Percentiles rank a stretch among this genome's conserved stretches.
Evolutionary conservation across 2,329 filamentous ascomycete species (phyloP).

Genomic region (Diaporthe sp.): DNA sequence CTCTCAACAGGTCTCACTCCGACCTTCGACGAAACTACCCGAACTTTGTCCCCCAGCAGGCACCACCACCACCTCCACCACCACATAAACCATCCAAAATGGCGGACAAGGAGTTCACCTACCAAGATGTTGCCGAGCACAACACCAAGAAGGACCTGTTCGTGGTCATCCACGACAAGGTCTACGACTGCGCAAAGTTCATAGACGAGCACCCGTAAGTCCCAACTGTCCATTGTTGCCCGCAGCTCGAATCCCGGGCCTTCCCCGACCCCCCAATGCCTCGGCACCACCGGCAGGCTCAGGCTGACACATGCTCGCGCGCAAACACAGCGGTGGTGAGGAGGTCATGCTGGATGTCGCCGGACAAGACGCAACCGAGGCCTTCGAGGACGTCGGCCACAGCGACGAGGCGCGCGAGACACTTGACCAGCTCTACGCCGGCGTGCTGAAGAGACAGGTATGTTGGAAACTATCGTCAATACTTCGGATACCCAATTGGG

Average conservation of each 20-base stretch:
- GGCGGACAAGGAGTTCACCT: conserved; percentile 70
- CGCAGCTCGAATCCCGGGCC: conserved; percentile 4
- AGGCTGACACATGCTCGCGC: conserved; percentile 41
- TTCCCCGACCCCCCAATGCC: neutral
- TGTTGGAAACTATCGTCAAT: conserved; percentile 43
- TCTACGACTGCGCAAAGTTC: conserved; percentile 91
- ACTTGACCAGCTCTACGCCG: conserved; percentile 80
- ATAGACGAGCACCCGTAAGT: conserved; percentile 95
- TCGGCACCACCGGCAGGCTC: conserved; percentile 10
- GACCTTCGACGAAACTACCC: neutral
- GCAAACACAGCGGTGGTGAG: conserved; percentile 83
- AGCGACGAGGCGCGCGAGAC: conserved; percentile 98
- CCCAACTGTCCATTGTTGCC: conserved; percentile 32
- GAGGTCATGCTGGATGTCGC: conserved; percentile 97
- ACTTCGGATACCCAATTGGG: neutral
- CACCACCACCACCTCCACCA: conserved; percentile 28
- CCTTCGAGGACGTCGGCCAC: conserved; percentile 99
- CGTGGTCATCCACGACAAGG: conserved; percentile 93
- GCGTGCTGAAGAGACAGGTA: conserved; percentile 84
- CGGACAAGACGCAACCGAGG: conserved; percentile 96
- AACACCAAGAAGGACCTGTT: conserved; percentile 94
- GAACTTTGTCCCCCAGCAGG: conserved; percentile 11
- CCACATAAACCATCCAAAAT: conserved; percentile 46
- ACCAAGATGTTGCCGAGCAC: conserved; percentile 84
- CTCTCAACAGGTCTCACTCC: neutral